Conservation (phyloP, 2,329 filamentous ascomycete genomes). For the Fusarium staphyleae region DNA sequence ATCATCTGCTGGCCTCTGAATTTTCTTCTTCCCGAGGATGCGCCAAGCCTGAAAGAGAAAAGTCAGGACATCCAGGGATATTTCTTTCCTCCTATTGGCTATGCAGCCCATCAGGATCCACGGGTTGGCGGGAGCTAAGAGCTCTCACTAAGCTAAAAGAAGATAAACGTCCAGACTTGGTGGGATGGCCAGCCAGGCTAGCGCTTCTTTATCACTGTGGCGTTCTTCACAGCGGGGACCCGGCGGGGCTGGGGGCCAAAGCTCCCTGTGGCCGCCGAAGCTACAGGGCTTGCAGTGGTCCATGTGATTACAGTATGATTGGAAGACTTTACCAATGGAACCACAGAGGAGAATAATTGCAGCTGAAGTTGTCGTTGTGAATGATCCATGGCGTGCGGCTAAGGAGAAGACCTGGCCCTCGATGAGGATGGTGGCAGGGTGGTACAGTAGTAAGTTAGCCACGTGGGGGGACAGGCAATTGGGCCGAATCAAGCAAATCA, state of each 20-base stretch:
- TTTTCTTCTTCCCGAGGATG: slow-evolving; percentile 23
- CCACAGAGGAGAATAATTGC: not conserved
- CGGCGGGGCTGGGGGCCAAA: slow-evolving; percentile 24
- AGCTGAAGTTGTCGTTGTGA: not conserved
- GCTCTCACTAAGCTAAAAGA: slow-evolving; percentile 12
- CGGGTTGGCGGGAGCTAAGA: slow-evolving; percentile 34
- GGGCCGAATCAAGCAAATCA: slow-evolving; percentile 4
- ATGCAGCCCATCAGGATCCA: slow-evolving; percentile 10
- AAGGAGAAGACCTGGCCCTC: no score
- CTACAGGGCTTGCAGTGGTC: slow-evolving; percentile 32
- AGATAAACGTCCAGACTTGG: slow-evolving; percentile 27
- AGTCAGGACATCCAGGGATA: slow-evolving; percentile 16
- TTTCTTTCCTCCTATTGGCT: slow-evolving; percentile 5
- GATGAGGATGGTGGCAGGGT: slow-evolving; percentile 11
- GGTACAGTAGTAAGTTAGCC: slow-evolving; percentile 18
- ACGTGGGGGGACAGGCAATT: slow-evolving; percentile 30
- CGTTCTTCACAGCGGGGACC: slow-evolving; percentile 21
- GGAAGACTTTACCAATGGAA: no score
- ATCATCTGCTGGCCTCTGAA: slow-evolving; percentile 31
- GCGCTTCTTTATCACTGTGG: slow-evolving; percentile 18
- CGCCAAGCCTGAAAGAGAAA: slow-evolving; percentile 23
- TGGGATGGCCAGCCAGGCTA: slow-evolving; percentile 6
- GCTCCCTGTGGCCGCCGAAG: slow-evolving; percentile 8
- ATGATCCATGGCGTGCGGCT: slow-evolving; percentile 19
- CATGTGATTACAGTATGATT: no score